These are phyloP conservation scores for Effrenium voratum DNA, from an alignment of 73 alveolate genomes.

Conservation along the genomic window DNA sequence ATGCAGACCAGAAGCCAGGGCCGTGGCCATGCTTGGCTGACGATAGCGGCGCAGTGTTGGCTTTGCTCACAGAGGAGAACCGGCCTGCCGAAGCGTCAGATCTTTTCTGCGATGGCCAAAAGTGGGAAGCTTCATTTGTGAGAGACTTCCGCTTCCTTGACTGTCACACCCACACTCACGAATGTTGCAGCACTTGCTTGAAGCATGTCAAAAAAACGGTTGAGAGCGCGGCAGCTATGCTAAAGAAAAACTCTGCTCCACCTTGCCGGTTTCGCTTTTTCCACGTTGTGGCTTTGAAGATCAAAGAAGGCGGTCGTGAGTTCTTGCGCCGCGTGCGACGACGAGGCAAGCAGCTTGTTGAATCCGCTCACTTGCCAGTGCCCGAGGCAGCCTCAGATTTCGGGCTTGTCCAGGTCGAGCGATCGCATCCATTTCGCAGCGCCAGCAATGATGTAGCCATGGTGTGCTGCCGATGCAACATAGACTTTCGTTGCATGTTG, in stretches of 20 bases:
- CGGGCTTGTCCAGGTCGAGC: neutral
- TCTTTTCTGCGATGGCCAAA: neutral
- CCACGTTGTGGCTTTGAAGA: neutral
- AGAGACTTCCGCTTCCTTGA: neutral
- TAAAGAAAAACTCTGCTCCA: neutral
- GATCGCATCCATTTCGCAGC: neutral
- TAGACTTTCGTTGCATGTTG: neutral
- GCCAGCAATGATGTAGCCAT: neutral
- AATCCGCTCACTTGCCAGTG: too few relatives aligned
- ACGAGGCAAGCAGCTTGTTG: neutral
- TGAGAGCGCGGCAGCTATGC: neutral
- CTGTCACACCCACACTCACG: neutral
- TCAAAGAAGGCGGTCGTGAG: neutral
- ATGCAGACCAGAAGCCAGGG: too few relatives aligned
- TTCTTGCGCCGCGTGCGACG: neutral
- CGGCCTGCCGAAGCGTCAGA: too few relatives aligned
- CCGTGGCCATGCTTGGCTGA: too few relatives aligned
- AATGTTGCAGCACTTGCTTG: neutral
- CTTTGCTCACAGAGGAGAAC: too few relatives aligned
- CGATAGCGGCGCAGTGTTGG: too few relatives aligned
- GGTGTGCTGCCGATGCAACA: neutral
- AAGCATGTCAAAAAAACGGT: neutral
- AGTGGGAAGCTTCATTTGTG: neutral
- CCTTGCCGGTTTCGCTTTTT: slow-evolving; percentile 22
- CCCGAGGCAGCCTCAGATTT: neutral